Evolutionary conservation across 176 grass and related monocot species (phyloP), one percentile per base, ranked within the genome.

Genomic region (Luzula sylvatica): DNA sequence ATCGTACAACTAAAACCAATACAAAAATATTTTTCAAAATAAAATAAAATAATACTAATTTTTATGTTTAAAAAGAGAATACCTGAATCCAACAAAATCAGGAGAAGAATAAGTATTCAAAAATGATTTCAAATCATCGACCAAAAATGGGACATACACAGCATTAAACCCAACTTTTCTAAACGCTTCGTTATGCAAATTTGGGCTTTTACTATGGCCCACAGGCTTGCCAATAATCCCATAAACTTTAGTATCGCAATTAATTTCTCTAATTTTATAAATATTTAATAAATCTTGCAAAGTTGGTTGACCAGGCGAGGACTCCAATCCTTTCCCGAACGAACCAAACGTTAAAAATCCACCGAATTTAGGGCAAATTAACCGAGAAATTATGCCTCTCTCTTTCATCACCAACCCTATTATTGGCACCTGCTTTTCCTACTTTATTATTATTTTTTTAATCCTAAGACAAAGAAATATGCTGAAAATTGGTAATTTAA

Each of bases 21-120:
- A 28, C 59, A 55, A 22, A 76, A 58, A 67, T 11, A 29, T 65
- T 55, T 53, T 26, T 68, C 16, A 27, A 21, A 42, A 15, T 56
- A 46, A 60, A 47, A 60, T 5, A 32, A 15, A 68, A 47, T 32
- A 11, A 48, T 23, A 29, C 63, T 42, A 41, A 11, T 5, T 39
- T 23, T 22, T 83, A n/a, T n/a, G n/a, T n/a, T n/a, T n/a, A n/a
- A n/a, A n/a, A n/a, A n/a, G n/a, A n/a, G n/a, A n/a, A n/a, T n/a
- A 98, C 92, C 92, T 98, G 78, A 90, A 98, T 15, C 85, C 92
- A 71, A 68, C 75, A 75, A 98, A 98, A 28, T 98, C 85, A 52
- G 75, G 65, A 65, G 92, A 98, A 70, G 81, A 90, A 67, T 87
- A 98, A 23, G 85, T 82, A 27, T 39, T 71, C 38, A 98, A 79